These are phyloP conservation scores for Aspergillus ruber DNA, from an alignment of 2,329 filamentous ascomycete genomes.

Conservation along the genomic window DNA sequence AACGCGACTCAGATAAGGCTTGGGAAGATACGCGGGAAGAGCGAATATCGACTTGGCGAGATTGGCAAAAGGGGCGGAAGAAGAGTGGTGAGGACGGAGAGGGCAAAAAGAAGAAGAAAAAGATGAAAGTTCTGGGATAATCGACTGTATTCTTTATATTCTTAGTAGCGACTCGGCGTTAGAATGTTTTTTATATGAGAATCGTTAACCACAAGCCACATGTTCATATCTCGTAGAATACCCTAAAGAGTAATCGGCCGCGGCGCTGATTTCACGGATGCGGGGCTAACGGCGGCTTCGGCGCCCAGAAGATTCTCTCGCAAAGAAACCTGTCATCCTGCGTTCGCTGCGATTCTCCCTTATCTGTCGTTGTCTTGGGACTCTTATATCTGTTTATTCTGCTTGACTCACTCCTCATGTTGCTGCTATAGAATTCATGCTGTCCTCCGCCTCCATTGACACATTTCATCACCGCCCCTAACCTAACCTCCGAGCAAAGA, in stretches of 20 bases:
- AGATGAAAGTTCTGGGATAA: constrained; percentile 44
- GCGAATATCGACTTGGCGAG: constrained; percentile 87
- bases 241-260: neutral
- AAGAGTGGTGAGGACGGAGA: constrained; percentile 45
- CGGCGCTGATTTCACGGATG: constrained; percentile 4
- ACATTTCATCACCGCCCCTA: too few species aligned
- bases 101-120: constrained; percentile 54
- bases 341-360: neutral
- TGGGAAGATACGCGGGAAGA: constrained; percentile 92
- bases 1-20: constrained; percentile 85
- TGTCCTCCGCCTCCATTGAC: neutral
- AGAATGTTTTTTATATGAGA: neutral
- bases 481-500: neutral
- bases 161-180: neutral
- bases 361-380: neutral
- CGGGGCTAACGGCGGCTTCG: constrained; percentile 2
- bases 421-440: neutral
- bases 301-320: constrained; percentile 8
- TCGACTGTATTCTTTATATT: neutral
- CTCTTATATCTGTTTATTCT: neutral
- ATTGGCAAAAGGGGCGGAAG: constrained; percentile 69
- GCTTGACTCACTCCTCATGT: neutral
- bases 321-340: neutral
- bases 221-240: neutral
- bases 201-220: neutral